Evolutionary conservation across 2,329 filamentous ascomycete genomes (phyloP), one percentile per base, ranked within the genome.

Genomic region (Neobulgaria alba): DNA sequence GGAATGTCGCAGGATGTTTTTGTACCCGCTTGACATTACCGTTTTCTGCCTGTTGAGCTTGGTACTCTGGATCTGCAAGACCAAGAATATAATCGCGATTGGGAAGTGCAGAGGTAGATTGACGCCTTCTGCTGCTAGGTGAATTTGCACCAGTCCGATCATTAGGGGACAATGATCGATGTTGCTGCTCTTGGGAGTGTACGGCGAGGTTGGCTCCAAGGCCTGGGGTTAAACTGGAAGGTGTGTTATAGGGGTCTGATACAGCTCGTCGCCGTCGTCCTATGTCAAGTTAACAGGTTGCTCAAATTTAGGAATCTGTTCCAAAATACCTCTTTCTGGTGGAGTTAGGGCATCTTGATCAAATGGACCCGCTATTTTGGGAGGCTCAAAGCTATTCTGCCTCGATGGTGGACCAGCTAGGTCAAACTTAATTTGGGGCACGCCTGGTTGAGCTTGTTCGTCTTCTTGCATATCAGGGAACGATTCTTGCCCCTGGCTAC

Each of bases 1-100:
- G 89, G 65, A 96, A 98, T 0, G 89, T 98, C 5, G 92, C 92
- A 0, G 92, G 92, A 54, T 98, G 92, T 59, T 98, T 98, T 62
- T 98, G 92, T 1, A 87, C 80, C n/a, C 92, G 80, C 60, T 92
- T 93, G 4, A 77, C 60, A 42, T 71, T 71, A 23, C 66, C 66
- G 29, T 69, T 73, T 35, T 81, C 77, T 33, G 67, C 67, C 10
- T 73, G 67, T 3, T 75, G 72, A 17, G 77, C 79, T 41, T 88
- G 83, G 47, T 90, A 83, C 32, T 88, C 82, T 1, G 89, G 89
- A 61, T 95, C 87, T 9, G 88, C 90, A 12, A 96, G 73, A 46
- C 89, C 86, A 30, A 96, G 69, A n/a, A 94, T 92, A 57, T 95
- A 83, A 55, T 82, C 80, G 30, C 80, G 74, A 49, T 77, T 73